Percentiles rank a stretch among this genome's conserved stretches.
Conservation (phyloP, 805 yeast species). For the Lipomyces mesembrius region DNA sequence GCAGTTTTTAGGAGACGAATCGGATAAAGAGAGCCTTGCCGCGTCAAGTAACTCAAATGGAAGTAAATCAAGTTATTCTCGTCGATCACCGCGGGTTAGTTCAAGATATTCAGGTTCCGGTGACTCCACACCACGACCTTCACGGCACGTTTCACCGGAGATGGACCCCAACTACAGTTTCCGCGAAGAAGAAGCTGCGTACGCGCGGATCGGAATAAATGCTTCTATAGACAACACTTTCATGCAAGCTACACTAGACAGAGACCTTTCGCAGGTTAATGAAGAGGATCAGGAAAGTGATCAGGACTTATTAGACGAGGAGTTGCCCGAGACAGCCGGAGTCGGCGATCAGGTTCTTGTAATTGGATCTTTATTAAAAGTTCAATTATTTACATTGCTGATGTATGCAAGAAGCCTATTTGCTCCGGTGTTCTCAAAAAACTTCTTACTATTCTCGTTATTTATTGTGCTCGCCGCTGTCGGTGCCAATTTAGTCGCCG, state of each 20-base stretch:
- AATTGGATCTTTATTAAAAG: slow-evolving; percentile 1
- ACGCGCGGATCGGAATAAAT: slow-evolving; percentile 13
- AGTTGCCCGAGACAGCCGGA: neutral
- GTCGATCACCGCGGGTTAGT: neutral
- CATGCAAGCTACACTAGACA: neutral
- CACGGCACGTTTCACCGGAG: neutral
- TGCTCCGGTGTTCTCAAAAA: neutral
- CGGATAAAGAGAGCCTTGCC: slow-evolving; percentile 4
- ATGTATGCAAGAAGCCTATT: neutral
- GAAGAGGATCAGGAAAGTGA: neutral
- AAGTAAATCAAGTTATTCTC: neutral
- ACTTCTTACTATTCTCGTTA: neutral
- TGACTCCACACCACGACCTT: neutral
- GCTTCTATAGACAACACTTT: slow-evolving; percentile 3
- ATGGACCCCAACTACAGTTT: slow-evolving; percentile 22
- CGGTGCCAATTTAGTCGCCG: neutral
- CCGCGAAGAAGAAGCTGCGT: slow-evolving; percentile 25
- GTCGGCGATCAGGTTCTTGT: slow-evolving; percentile 1
- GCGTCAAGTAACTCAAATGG: neutral
- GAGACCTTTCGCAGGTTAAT: no score
- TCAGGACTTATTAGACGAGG: slow-evolving; percentile 6
- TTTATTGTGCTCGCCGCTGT: neutral
- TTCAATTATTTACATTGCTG: neutral
- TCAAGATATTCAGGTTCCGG: neutral
- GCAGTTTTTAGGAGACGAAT: neutral